Conservation (phyloP, 1,284 basidiomycete genomes). For the Leccinum angustisporum region DNA sequence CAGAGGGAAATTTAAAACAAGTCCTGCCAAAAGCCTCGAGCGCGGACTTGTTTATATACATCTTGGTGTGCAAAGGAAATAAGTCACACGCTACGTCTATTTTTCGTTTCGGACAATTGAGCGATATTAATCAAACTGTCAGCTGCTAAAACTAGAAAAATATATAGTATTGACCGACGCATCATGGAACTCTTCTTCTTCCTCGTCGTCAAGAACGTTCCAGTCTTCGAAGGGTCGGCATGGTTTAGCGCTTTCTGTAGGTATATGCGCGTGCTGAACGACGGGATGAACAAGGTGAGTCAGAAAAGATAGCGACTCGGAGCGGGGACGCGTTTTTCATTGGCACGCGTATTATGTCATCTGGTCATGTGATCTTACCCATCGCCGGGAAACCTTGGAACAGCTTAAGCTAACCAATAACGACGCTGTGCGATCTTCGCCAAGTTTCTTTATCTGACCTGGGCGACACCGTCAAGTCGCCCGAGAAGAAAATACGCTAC, state of each 20-base stretch:
- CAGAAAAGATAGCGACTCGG: background rate
- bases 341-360: conserved; percentile 28
- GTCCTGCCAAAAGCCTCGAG: too few species aligned
- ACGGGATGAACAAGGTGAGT: background rate
- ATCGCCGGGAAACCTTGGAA: background rate
- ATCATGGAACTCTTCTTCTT: conserved; percentile 78
- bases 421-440: conserved; percentile 41
- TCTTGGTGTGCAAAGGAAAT: too few species aligned
- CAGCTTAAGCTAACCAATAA: conserved; percentile 16
- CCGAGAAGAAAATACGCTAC: conserved; percentile 55
- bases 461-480: conserved; percentile 32
- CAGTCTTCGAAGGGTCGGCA: conserved; percentile 72
- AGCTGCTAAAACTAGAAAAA: too few species aligned
- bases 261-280: background rate
- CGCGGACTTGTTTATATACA: too few species aligned
- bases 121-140: too few species aligned
- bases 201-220: conserved; percentile 73
- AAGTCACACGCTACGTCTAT: too few species aligned
- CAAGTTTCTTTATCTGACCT: conserved; percentile 40
- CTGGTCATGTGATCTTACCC: conserved; percentile 18
- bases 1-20: too few species aligned
- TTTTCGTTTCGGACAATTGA: too few species aligned
- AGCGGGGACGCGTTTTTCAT: background rate
- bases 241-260: conserved; percentile 16
- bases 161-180: conserved; percentile 42